Conservation (phyloP, 176 grass and related monocot species). For the Aegilops sharonensis region DNA sequence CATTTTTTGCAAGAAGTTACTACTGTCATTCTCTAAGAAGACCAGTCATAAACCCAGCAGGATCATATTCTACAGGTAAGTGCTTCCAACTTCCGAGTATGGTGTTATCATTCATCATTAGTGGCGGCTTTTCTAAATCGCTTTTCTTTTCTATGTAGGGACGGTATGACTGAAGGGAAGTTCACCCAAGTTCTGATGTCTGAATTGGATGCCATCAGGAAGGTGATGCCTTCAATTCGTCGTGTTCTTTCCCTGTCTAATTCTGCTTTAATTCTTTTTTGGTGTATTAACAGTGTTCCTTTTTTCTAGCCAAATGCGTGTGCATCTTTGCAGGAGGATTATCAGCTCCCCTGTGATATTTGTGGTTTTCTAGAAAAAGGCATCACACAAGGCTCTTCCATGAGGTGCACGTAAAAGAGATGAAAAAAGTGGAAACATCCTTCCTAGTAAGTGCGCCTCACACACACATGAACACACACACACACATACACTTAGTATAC, state of each 20-base stretch:
- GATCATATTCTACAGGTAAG: slow-evolving; percentile 88
- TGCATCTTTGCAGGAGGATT: slow-evolving; percentile 36
- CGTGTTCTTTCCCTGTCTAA: background rate
- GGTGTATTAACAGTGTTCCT: background rate
- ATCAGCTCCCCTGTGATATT: slow-evolving; percentile 59
- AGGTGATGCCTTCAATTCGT: slow-evolving; percentile 29
- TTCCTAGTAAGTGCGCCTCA: slow-evolving; percentile 43
- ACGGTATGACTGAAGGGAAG: slow-evolving; percentile 74
- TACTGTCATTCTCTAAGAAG: slow-evolving; percentile 31
- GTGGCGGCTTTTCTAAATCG: background rate
- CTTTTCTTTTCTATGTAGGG: slow-evolving; percentile 9
- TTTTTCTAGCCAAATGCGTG: slow-evolving; percentile 53
- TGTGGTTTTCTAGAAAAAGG: slow-evolving; percentile 76
- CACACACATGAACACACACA: background rate
- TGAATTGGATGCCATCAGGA: slow-evolving; percentile 63
- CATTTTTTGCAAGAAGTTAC: slow-evolving; percentile 48
- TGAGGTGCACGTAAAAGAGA: slow-evolving; percentile 39
- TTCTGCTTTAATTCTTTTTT: background rate
- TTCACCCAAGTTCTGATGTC: slow-evolving; percentile 35
- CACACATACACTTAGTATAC: background rate
- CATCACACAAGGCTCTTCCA: slow-evolving; percentile 86
- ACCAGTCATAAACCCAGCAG: slow-evolving; percentile 26
- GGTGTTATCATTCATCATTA: background rate
- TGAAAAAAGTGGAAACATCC: slow-evolving; percentile 77
- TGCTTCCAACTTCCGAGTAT: background rate